These are phyloP conservation scores for Populus hybrid DNA, from an alignment of 441 rosid species.

Conservation along the genomic window DNA sequence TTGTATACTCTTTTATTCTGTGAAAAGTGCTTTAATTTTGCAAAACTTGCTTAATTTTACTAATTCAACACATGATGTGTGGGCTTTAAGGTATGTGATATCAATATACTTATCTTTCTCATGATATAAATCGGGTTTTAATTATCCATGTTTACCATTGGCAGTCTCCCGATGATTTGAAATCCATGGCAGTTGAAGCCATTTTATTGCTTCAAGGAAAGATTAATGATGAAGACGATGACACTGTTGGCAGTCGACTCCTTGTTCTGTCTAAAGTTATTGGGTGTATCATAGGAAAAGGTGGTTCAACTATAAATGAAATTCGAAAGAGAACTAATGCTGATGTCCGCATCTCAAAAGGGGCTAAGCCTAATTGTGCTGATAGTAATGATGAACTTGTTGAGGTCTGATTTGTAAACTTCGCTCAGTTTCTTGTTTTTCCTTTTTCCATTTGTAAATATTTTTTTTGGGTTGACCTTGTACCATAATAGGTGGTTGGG, in stretches of 20 bases:
- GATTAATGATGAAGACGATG: constrained; percentile 79
- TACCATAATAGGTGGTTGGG: constrained; percentile 55
- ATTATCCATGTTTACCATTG: constrained; percentile 9
- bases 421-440: background rate
- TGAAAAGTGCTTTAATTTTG: background rate
- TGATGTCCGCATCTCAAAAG: constrained; percentile 75
- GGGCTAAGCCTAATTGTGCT: constrained; percentile 66
- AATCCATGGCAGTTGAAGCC: constrained; percentile 96
- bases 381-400: constrained; percentile 77
- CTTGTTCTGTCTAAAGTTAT: constrained; percentile 87
- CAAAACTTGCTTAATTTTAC: background rate
- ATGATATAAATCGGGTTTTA: background rate
- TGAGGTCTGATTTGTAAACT: constrained; percentile 52
- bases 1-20: background rate
- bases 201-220: constrained; percentile 80
- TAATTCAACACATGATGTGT: background rate
- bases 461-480: constrained; percentile 12
- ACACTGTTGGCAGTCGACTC: constrained; percentile 53
- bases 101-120: background rate
- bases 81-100: background rate
- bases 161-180: constrained; percentile 86
- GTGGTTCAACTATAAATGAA: constrained; percentile 88
- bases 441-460: background rate
- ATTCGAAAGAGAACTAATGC: constrained; percentile 81
- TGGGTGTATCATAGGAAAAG: constrained; percentile 93